Evolutionary conservation across 192 early-diverging fungal species (phyloP).

Genomic region (Coemansia sp.): DNA sequence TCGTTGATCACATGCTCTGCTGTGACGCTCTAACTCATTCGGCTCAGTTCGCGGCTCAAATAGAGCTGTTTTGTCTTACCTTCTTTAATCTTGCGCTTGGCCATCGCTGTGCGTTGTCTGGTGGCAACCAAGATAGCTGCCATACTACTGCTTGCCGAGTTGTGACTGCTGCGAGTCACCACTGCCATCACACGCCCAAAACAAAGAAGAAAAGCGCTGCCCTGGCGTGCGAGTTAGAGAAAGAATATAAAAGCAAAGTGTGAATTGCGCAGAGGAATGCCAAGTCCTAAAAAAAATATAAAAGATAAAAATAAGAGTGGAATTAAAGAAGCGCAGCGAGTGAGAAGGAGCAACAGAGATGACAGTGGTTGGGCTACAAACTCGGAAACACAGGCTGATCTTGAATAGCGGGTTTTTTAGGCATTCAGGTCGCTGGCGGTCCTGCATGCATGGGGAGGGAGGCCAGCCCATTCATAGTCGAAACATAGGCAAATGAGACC

Average conservation of each 20-base stretch:
- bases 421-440: slow-evolving; percentile 1
- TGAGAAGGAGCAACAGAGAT: not conserved
- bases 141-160: slow-evolving; percentile 12
- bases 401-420: not conserved
- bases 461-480: not conserved
- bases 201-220: not conserved
- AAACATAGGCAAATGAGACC: not conserved
- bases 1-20: slow-evolving; percentile 6
- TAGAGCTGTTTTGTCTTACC: slow-evolving; percentile 21
- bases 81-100: slow-evolving; percentile 45
- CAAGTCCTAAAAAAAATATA: not conserved
- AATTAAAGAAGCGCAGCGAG: not conserved
- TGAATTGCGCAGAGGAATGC: not conserved
- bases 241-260: not conserved
- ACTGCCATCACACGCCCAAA: slow-evolving; percentile 32
- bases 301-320: not conserved
- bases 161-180: slow-evolving; percentile 42
- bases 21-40: not conserved
- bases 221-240: not conserved
- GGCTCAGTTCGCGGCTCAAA: too few relatives aligned
- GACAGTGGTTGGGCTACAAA: slow-evolving; percentile 4
- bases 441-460: slow-evolving; percentile 3
- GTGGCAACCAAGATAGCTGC: slow-evolving; percentile 11
- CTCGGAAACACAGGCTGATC: slow-evolving; percentile 2
- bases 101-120: slow-evolving; percentile 16